Base-by-base conservation (phyloP, 2,329 filamentous ascomycete genomes). In the Monosporascus ibericus region DNA sequence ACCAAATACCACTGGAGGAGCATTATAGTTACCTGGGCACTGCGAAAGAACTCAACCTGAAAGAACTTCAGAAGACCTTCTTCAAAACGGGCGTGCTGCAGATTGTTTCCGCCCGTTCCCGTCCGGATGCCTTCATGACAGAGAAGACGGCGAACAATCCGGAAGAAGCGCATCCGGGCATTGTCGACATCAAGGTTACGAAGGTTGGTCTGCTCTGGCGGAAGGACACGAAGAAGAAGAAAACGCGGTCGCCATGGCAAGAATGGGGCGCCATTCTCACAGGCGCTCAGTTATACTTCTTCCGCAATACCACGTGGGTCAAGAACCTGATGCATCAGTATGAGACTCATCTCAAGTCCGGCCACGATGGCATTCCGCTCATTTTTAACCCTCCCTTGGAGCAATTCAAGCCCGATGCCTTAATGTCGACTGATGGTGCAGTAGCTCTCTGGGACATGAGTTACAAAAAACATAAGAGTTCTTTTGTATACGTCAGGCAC, bases 251-350 rank as follows among this genome's bases (percentile, higher is more conserved):
- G 11, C 92, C 94, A 1, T 99, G 94, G 94, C 92, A 96, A 66
- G 94, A 99, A 77, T 99, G 94, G 94, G 94, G 94, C 49, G 94
- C 91, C 24, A 88, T 99, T 53, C 79, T 99, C 30, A 99, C 94
- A 1, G 90, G 92, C n/a, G 95, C 94, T 6, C 92, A 96, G 65
- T 80, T 99, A 7, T 99, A 96, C 69, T 90, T 99, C 69, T 99
- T 97, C 74, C 86, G 90, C 53, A 96, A 97, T 66, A 87, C 90
- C 5, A 79, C 85, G 20, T 99, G 94, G 92, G 85, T 95, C 36
- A 97, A 96, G 70, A 88, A 81, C 53, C 72, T 99, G 58, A 91
- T 97, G 74, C 82, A 88, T 57, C 94, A 99, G 66, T 86, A 92
- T 65, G 91, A 96, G 46, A 76, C 79, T 14, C 90, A 96, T 63